Evolutionary conservation across 345 rosid genomes (phyloP), one percentile per base, ranked within the genome.

Genomic region (Capsella bursapastoris): DNA sequence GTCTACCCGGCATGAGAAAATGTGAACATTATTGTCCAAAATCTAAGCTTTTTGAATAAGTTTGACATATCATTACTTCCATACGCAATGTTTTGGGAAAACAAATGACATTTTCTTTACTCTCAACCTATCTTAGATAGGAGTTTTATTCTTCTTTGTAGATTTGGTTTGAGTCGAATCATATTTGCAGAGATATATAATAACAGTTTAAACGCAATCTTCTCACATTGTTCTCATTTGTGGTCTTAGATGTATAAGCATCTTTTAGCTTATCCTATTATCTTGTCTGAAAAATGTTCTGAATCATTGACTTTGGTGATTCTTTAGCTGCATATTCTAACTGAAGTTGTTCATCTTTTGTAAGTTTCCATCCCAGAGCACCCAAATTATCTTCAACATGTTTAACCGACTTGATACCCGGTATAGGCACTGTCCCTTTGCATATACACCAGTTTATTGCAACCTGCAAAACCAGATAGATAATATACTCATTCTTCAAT

Each of bases 391-490:
- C 97, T 75, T 87, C 82, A 7, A 83, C 95, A 82, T 90, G 92
- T 73, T 78, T 83, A 2, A 88, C 82, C 1, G 89, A 79, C 83
- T 91, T 91, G 7, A 94, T 87, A 45, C 97, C 97, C 2, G 97
- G 98, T 75, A 94, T 94, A 0, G 97, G 98, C 32, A 94, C 83
- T 14, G 96, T 75, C 27, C 96, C 97, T 68, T 89, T 88, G 75
- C 95, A 80, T 64, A 91, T 87, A 86, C 97, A 94, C 97, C 97
- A 90, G 82, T 94, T 90, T 76, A 94, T 84, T 14, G 98, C 97
- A 9, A 93, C 91, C 96, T 93, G 64, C 63, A 13, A 69, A 7
- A 35, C 6, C 11, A 67, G 2, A 27, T 56, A 67, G 2, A 27
- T 56, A 5, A 13, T 5, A 32, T 25, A 34, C 44, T 43, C 67